Evolutionary conservation across 176 grass and related monocot species (phyloP).

Genomic region (Lolium multiflorum): DNA sequence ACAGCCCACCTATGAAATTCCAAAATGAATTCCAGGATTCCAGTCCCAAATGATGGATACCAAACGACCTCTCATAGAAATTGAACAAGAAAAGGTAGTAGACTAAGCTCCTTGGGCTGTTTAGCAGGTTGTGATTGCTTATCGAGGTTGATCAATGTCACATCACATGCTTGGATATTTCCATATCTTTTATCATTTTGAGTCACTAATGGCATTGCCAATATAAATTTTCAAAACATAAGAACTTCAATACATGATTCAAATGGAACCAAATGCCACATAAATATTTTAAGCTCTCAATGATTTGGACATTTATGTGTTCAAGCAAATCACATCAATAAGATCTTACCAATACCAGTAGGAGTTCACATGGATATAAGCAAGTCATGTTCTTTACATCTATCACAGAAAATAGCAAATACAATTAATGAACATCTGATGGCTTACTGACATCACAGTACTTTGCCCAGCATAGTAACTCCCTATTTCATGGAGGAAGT

Average conservation of each 20-base stretch:
- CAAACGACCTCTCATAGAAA: no score
- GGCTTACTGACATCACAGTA: constrained; percentile 33
- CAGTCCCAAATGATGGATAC: no score
- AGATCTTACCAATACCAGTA: constrained; percentile 17
- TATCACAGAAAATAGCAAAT: constrained; percentile 21
- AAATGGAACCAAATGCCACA: constrained; percentile 13
- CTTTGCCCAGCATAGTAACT: constrained; percentile 69
- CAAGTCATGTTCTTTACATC: neutral
- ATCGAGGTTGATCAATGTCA: neutral
- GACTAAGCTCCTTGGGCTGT: constrained; percentile 20
- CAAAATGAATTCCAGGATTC: no score
- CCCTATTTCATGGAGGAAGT: constrained; percentile 96
- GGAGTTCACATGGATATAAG: constrained; percentile 16
- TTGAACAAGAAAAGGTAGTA: neutral
- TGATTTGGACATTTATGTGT: neutral
- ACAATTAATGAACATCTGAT: constrained; percentile 14
- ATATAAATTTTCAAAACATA: neutral
- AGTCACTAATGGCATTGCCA: neutral
- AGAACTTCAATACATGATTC: neutral
- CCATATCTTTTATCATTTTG: neutral
- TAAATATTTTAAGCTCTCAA: neutral
- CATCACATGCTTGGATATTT: neutral
- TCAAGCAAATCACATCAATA: constrained; percentile 1
- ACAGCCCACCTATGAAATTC: no score
- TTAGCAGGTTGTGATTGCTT: neutral